phyloP scores from a whole-genome alignment of 768 basidiomycete genomes.

The Thelephora aurantiotincta region DNA sequence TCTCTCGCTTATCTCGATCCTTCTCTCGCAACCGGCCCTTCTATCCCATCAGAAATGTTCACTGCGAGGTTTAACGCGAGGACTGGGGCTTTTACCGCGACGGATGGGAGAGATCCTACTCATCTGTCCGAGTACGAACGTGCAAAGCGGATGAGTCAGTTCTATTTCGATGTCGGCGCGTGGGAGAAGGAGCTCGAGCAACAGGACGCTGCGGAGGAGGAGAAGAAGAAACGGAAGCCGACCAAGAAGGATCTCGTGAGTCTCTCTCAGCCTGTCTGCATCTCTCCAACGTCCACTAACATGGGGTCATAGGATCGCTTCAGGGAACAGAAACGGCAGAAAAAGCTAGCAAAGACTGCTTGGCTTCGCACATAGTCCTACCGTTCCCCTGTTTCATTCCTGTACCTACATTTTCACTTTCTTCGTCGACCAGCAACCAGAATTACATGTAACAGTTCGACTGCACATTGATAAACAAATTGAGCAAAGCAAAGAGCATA shows the following conservation, averaged over 20 bases:
- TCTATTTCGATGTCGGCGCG: slow-evolving; percentile 72
- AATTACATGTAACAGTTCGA: too few relatives aligned
- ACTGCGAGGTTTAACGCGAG: slow-evolving; percentile 72
- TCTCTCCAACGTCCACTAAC: slow-evolving; percentile 8
- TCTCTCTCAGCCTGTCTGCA: slow-evolving; percentile 7
- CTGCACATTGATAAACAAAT: too few relatives aligned
- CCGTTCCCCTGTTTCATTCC: too few relatives aligned
- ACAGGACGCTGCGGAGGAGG: slow-evolving; percentile 30
- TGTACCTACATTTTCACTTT: too few relatives aligned
- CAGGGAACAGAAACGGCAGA: slow-evolving; percentile 67
- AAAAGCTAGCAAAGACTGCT: slow-evolving; percentile 81
- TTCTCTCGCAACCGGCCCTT: slow-evolving; percentile 29
- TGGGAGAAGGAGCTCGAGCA: slow-evolving; percentile 64
- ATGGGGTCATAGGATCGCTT: slow-evolving; percentile 49
- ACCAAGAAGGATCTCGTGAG: slow-evolving; percentile 77
- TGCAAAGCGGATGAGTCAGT: slow-evolving; percentile 74
- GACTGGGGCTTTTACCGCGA: slow-evolving; percentile 59
- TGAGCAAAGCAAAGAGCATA: too few relatives aligned
- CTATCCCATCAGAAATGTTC: slow-evolving; percentile 23
- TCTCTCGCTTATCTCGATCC: slow-evolving; percentile 72
- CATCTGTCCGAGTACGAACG: slow-evolving; percentile 75
- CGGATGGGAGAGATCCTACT: slow-evolving; percentile 54
- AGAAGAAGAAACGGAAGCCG: slow-evolving; percentile 62
- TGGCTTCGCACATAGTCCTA: slow-evolving; percentile 55
- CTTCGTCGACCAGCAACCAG: too few relatives aligned